Evolutionary conservation across 352 stramenopile genomes (phyloP).

Genomic region (Elongisporangium anandrum): DNA sequence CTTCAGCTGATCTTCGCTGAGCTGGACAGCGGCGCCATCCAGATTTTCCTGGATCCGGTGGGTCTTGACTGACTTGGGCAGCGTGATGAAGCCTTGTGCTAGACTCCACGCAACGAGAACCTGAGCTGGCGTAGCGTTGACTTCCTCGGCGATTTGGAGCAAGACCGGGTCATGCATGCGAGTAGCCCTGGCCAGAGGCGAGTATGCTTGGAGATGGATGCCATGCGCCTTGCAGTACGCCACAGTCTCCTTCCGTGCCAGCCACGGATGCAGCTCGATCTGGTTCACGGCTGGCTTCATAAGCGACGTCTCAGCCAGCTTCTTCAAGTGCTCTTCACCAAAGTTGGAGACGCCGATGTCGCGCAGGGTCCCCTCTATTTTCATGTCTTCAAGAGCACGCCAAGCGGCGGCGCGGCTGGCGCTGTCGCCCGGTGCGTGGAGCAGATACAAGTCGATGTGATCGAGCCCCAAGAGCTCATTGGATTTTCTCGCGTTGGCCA

Average conservation of each 20-base stretch:
- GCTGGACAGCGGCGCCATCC: slow-evolving; percentile 16
- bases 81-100: slow-evolving; percentile 37
- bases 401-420: slow-evolving; percentile 19
- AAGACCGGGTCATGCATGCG: slow-evolving; percentile 21
- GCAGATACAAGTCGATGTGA: slow-evolving; percentile 70
- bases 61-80: slow-evolving; percentile 38
- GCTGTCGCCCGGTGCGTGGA: slow-evolving; percentile 47
- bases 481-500: slow-evolving; percentile 36
- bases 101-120: slow-evolving; percentile 44
- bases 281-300: slow-evolving; percentile 69
- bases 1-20: slow-evolving; percentile 19
- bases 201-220: slow-evolving; percentile 47
- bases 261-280: slow-evolving; percentile 66
- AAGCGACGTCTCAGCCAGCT: slow-evolving; percentile 43
- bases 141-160: slow-evolving; percentile 17
- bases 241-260: slow-evolving; percentile 42
- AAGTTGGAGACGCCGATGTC: slow-evolving; percentile 80
- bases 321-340: slow-evolving; percentile 61
- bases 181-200: slow-evolving; percentile 26
- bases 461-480: slow-evolving; percentile 41
- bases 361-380: slow-evolving; percentile 36
- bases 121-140: slow-evolving; percentile 25
- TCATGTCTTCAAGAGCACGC: slow-evolving; percentile 35
- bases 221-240: slow-evolving; percentile 31
- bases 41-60: slow-evolving; percentile 38